Base-by-base conservation (phyloP, 208 protist species). In the Leishmania tropica region DNA sequence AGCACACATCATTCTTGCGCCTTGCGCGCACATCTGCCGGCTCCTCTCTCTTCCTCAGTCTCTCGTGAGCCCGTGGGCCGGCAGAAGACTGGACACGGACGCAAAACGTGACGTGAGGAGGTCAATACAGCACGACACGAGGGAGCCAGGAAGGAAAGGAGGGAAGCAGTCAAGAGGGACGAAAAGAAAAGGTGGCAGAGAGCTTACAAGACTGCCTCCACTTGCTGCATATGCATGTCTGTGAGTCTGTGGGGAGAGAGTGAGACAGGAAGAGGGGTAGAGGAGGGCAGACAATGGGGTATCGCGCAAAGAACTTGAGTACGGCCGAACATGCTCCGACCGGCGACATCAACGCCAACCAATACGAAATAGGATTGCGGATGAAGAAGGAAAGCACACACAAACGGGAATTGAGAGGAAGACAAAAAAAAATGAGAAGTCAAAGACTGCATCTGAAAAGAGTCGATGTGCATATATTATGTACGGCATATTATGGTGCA, bases 191-290 rank as follows among this genome's bases (percentile, higher is more conserved):
- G 40, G 42, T 10, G 68, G 31, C 42, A 37, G 19, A 74, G 76
- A 21, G 60, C 1, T 45, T 37, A 19, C 65, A 28, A 80, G 68
- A 31, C 24, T 73, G 35, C 65, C 5, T 8, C 19, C 48, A n/a
- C 54, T 68, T 62, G 58, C 28, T 83, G 80, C 71, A 24, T 75
- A 54, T 75, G 73, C 53, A 60, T 65, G 67, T 48, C 31, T 19
- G 70, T 13, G 77, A 73, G 77, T 80, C 48, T 80, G 77, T 73
- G 62, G 37, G 7, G 42, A 45, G 42, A 11, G 62, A 53, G 62
- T 0, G 48, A 24, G 48, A 40, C 19, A 45, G n/a, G 31, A 21
- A 17, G 35, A 45, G 35, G 0, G 11, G 35, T 45, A 3, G 15
- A 42, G 64, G 37, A 70, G 19, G 35, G 64, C 3, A 42, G 72